Percentiles rank a stretch among this genome's conserved stretches.
Evolutionary conservation across 2,329 filamentous ascomycete species (phyloP).

Genomic region (Colletotrichum sp.): DNA sequence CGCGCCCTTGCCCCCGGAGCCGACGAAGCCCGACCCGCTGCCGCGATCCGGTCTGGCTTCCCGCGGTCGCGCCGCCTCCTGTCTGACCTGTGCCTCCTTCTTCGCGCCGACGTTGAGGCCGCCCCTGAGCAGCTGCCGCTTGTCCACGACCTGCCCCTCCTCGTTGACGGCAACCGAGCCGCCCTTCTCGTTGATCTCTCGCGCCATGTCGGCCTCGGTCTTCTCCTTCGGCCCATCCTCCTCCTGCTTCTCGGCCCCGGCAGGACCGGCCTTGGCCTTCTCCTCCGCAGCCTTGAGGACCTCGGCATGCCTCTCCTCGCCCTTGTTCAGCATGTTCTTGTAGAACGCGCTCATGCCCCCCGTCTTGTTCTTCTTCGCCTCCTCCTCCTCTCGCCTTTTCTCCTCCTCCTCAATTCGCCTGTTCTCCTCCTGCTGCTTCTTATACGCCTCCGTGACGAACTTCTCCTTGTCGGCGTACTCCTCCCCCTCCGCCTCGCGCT

Average conservation of each 20-base stretch:
- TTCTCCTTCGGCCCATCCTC: slow-evolving; percentile 49
- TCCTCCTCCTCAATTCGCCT: slow-evolving; percentile 75
- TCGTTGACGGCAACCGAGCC: slow-evolving; percentile 75
- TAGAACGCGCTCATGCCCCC: slow-evolving; percentile 83
- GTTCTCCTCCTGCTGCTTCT: slow-evolving; percentile 80
- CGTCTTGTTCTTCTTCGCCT: slow-evolving; percentile 67
- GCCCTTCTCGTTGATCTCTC: slow-evolving; percentile 68
- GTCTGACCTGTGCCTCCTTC: slow-evolving; percentile 54
- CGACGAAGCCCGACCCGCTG: slow-evolving; percentile 40
- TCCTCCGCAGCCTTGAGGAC: slow-evolving; percentile 71
- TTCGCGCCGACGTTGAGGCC: slow-evolving; percentile 76
- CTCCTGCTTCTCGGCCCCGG: slow-evolving; percentile 27
- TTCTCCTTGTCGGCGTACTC: slow-evolving; percentile 84
- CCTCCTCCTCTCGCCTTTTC: slow-evolving; percentile 65
- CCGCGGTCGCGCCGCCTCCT: slow-evolving; percentile 24
- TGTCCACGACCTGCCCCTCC: slow-evolving; percentile 83
- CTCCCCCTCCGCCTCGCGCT: slow-evolving; percentile 81
- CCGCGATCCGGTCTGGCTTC: slow-evolving; percentile 9
- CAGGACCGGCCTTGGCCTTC: slow-evolving; percentile 46
- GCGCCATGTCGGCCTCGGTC: slow-evolving; percentile 68
- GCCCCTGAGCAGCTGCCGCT: slow-evolving; percentile 77
- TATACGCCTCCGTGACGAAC: slow-evolving; percentile 86
- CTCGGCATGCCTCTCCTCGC: slow-evolving; percentile 73
- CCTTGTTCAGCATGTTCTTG: slow-evolving; percentile 73
- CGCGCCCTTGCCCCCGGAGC: slow-evolving; percentile 63